These are phyloP conservation scores for Amanita rubescens DNA, from an alignment of 768 basidiomycete genomes.

Conservation along the genomic window DNA sequence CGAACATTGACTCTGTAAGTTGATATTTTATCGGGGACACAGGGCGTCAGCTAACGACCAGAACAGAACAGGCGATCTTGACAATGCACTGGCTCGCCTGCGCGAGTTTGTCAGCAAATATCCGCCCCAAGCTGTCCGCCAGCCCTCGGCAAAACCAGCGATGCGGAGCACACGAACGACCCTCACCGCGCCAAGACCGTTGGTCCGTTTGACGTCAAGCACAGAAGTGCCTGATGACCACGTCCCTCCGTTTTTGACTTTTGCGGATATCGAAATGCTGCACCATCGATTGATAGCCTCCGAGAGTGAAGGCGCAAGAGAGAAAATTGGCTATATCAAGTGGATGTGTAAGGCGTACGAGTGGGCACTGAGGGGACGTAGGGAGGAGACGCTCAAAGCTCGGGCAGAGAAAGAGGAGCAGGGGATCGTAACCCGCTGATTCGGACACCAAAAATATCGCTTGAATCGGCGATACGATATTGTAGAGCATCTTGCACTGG, in stretches of 20 bases:
- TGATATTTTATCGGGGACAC: background rate
- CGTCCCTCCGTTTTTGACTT: slow-evolving; percentile 75
- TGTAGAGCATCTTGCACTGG: no score
- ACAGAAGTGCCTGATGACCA: slow-evolving; percentile 63
- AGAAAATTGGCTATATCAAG: slow-evolving; percentile 56
- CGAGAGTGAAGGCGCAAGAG: background rate
- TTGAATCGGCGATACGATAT: no score
- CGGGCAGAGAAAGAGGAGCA: background rate
- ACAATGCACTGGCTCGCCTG: slow-evolving; percentile 49
- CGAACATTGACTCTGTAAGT: slow-evolving; percentile 56
- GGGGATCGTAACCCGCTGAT: background rate
- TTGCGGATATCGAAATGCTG: slow-evolving; percentile 69
- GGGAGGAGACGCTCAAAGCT: slow-evolving; percentile 39
- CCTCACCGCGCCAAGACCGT: slow-evolving; percentile 48
- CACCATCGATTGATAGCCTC: slow-evolving; percentile 60
- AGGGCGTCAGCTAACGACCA: background rate
- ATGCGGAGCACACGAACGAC: slow-evolving; percentile 53
- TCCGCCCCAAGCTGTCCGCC: slow-evolving; percentile 46
- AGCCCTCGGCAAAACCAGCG: slow-evolving; percentile 26
- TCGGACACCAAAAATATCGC: no score
- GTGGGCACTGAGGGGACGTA: slow-evolving; percentile 53
- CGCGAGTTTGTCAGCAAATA: slow-evolving; percentile 57
- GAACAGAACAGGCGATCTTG: slow-evolving; percentile 39
- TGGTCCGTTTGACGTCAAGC: slow-evolving; percentile 62
- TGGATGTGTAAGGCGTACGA: slow-evolving; percentile 72